Evolutionary conservation across 169 alveolate species (phyloP).

Genomic region (Eimeria tenella): DNA sequence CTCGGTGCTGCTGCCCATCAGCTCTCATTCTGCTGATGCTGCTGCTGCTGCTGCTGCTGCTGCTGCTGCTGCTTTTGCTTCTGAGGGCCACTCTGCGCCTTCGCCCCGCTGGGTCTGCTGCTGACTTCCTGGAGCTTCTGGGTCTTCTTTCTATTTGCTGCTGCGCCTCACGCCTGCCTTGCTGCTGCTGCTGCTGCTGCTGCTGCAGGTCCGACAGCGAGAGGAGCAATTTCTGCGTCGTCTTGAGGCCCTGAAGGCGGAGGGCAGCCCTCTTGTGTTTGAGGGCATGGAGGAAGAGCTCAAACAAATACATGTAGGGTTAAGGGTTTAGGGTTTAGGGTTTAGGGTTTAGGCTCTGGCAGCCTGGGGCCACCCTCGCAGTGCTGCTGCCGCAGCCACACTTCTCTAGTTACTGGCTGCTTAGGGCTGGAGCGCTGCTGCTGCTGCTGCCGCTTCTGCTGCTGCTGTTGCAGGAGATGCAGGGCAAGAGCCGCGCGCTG

Average conservation of each 20-base stretch:
- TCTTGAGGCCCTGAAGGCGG: background rate
- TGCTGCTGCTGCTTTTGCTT: no score
- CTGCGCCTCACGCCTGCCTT: background rate
- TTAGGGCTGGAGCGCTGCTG: no score
- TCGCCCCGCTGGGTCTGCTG: background rate
- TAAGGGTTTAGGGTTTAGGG: background rate
- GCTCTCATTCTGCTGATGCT: no score
- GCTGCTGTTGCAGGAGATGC: constrained; percentile 16
- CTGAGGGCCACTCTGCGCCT: no score
- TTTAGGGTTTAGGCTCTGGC: background rate
- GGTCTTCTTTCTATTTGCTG: background rate
- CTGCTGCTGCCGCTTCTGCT: background rate
- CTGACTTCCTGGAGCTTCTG: background rate
- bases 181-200: background rate
- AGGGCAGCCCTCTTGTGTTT: constrained; percentile 2
- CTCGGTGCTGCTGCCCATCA: no score
- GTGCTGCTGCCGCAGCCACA: background rate
- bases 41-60: no score
- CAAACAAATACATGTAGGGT: constrained; percentile 13
- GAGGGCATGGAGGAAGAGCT: constrained; percentile 34
- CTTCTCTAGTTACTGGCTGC: no score
- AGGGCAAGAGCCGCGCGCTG: constrained; percentile 51
- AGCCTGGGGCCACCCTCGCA: no score
- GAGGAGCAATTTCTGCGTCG: background rate
- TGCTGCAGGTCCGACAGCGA: constrained; percentile 28